Percentiles rank a stretch among this genome's conserved stretches.
Conservation (phyloP, 2,329 filamentous ascomycete genomes). For the Phialophora chinensis region DNA sequence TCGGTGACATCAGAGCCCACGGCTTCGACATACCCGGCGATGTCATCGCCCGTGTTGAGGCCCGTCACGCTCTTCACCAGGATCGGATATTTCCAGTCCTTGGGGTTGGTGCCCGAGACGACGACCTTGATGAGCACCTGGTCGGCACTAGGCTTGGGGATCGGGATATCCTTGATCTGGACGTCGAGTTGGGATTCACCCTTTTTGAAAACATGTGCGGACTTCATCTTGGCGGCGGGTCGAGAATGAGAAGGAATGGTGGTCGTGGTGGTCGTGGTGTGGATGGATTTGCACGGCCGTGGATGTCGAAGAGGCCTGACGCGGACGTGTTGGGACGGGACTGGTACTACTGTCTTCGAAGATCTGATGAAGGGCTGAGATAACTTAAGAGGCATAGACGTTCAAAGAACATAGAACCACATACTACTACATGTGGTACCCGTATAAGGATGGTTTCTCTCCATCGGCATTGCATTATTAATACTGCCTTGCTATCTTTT, state of each 20-base stretch:
- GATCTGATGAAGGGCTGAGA: not conserved
- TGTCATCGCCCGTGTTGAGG: conserved; percentile 58
- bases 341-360: not conserved
- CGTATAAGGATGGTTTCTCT: not conserved
- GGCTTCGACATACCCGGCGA: conserved; percentile 58
- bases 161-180: conserved; percentile 46
- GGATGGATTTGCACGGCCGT: not conserved
- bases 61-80: conserved; percentile 14
- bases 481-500: conserved; percentile 11
- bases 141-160: conserved; percentile 48
- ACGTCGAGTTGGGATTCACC: conserved; percentile 22
- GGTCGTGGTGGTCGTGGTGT: not conserved
- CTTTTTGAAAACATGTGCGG: conserved; percentile 29
- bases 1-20: conserved; percentile 60
- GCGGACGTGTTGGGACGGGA: not conserved
- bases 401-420: not conserved
- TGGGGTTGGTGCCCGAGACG: conserved; percentile 55
- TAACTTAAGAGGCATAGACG: not conserved
- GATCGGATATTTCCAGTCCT: conserved; percentile 53
- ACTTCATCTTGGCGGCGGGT: conserved; percentile 24
- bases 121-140: conserved; percentile 52
- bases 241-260: not conserved
- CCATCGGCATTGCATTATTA: conserved; percentile 13
- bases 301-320: not conserved
- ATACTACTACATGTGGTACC: not conserved